Base-by-base conservation (phyloP, 1,139 yeast species). In the Candida mesenterica region DNA sequence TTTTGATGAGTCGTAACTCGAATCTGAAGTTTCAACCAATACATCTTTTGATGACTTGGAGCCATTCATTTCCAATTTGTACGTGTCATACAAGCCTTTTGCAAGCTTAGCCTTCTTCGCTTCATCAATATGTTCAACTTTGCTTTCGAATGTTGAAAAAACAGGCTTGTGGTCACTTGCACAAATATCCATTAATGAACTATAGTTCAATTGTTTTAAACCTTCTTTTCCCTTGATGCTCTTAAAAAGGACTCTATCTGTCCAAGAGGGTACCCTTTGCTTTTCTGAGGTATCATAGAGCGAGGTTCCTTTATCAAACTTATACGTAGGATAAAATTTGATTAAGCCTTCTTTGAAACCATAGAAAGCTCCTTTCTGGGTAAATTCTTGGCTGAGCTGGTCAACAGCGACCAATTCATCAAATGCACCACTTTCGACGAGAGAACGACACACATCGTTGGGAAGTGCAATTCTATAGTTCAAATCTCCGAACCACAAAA, bases 401-500 rank as follows among this genome's bases (percentile, higher is more conserved):
- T 94, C 99, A 41, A 67, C 66, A 42, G 81, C 82, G 40, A 82
- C 73, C 38, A 94, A 63, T 17, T 70, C 71, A 36, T 77, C 75
- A 46, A 58, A 68, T 5, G 65, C 62, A 2, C 72, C 67, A 4
- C 57, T 53, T 9, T 61, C 63, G 19, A 90, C 72, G 38, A 79
- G 57, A 5, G 63, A 55, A 38, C 96, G 67, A 9, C 88, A 95
- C 17, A 78, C 77, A 5, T 85, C 96, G 54, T 86, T 88, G 0
- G 86, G 75, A 48, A 89, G 60, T 19, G 77, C 68, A 24, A 94
- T 79, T 49, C 99, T 70, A 61, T 85, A 94, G 57, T 94, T 94
- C 58, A 94, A 84, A 59, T 94, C 99, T 4, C 99, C 98, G 58
- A 90, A 73, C 98, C 98, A 92, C 7, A 94, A 70, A 3, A 89